A percentile compares a stretch with the other conserved stretches of the same genome.
Conservation (phyloP, 441 rosid genomes). For the Jatropha podagrica region DNA sequence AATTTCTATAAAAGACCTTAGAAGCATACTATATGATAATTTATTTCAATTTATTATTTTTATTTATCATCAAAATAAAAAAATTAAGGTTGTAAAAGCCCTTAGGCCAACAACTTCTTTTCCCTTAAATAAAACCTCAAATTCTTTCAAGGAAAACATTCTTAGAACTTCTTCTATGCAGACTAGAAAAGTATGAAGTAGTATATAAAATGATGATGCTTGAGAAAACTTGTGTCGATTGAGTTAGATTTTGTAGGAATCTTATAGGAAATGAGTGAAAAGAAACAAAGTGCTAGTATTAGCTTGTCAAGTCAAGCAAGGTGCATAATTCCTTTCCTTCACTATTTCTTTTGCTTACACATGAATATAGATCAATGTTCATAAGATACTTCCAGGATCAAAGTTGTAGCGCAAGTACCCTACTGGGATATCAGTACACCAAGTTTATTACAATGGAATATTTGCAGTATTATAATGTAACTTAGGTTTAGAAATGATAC, state of each 20-base stretch:
- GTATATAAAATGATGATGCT: neutral
- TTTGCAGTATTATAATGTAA: neutral
- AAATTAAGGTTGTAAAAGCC: no score
- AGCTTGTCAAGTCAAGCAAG: neutral
- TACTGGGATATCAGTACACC: neutral
- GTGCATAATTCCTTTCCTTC: conserved; percentile 6
- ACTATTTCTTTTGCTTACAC: neutral
- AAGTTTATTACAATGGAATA: conserved; percentile 12
- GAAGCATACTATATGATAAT: no score
- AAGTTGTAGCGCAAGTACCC: conserved; percentile 22
- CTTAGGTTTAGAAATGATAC: conserved; percentile 10
- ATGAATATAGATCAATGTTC: conserved; percentile 10
- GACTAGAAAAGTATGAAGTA: conserved; percentile 43
- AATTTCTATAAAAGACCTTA: no score
- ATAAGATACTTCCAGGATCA: conserved; percentile 17
- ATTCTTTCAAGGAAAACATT: conserved; percentile 28
- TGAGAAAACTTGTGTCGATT: neutral
- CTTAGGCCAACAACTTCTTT: conserved; percentile 39
- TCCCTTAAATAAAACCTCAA: conserved; percentile 31
- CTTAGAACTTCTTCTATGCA: conserved; percentile 65
- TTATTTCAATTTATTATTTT: no score
- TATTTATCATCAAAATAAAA: no score
- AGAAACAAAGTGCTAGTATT: neutral
- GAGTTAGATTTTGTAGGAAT: conserved; percentile 16
- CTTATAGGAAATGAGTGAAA: conserved; percentile 5